Percentiles rank a stretch among this genome's conserved stretches.
These are phyloP conservation scores for Paxillus involutus DNA, from an alignment of 768 basidiomycete species.

Conservation along the genomic window DNA sequence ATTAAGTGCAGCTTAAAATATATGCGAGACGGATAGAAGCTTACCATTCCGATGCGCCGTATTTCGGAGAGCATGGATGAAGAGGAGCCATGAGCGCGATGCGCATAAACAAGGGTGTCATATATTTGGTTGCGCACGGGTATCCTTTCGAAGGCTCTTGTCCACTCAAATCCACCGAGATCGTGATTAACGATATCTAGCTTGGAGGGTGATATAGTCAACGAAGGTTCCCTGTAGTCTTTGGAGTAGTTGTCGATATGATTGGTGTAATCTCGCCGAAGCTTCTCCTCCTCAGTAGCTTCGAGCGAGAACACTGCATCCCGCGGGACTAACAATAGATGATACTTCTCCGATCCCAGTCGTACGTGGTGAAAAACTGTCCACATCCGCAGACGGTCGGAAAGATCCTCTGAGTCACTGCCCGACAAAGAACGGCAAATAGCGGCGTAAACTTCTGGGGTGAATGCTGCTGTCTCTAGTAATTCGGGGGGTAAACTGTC, in stretches of 20 bases:
- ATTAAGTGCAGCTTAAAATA: conserved; percentile 1
- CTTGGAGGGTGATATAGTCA: conserved; percentile 16
- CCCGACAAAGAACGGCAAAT: conserved; percentile 49
- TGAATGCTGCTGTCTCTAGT: conserved; percentile 59
- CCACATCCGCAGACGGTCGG: conserved; percentile 53
- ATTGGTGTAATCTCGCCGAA: conserved; percentile 46
- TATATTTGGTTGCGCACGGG: conserved; percentile 70
- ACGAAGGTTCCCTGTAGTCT: neutral
- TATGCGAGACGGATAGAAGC: conserved; percentile 18
- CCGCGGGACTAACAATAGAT: conserved; percentile 58
- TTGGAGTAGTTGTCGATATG: conserved; percentile 30
- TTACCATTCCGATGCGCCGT: conserved; percentile 58
- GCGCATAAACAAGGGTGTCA: conserved; percentile 66
- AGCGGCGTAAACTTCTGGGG: conserved; percentile 52
- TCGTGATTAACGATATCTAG: conserved; percentile 17
- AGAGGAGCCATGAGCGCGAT: conserved; percentile 56
- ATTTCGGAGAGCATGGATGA: conserved; percentile 56
- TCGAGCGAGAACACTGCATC: conserved; percentile 57
- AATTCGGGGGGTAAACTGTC: conserved; percentile 52
- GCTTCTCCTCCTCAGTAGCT: conserved; percentile 47
- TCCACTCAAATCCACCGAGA: conserved; percentile 31
- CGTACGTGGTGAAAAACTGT: conserved; percentile 57
- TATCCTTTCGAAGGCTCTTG: conserved; percentile 53
- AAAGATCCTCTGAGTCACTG: conserved; percentile 27
- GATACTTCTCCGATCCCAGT: conserved; percentile 57